Percentiles rank a stretch among this genome's conserved stretches.
Conservation (phyloP, 106 monocot species). For the Dioscorea zingiberensis region DNA sequence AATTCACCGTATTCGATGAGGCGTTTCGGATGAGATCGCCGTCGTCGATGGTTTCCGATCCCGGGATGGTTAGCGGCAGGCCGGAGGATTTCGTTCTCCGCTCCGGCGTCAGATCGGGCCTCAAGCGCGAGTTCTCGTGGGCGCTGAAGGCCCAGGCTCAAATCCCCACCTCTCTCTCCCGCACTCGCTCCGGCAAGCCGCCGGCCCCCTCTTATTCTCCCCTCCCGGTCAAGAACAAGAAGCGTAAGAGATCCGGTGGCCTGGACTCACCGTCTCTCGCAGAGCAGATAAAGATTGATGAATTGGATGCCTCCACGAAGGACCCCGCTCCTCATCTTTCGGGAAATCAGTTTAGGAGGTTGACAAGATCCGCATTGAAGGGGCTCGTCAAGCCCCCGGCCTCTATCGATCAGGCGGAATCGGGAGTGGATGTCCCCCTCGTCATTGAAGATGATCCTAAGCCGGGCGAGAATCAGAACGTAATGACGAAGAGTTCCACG, state of each 20-base stretch:
- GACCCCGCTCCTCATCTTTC: background rate
- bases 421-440: background rate
- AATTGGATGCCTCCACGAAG: slow-evolving; percentile 1
- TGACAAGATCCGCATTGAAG: slow-evolving; percentile 35
- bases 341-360: slow-evolving; percentile 10
- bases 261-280: background rate
- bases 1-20: background rate
- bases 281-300: background rate
- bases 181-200: slow-evolving; percentile 36
- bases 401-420: too few species aligned
- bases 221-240: background rate
- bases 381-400: background rate
- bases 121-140: slow-evolving; percentile 21
- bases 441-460: background rate
- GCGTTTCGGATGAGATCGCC: background rate
- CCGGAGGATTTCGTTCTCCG: slow-evolving; percentile 9
- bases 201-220: background rate
- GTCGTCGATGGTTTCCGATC: background rate
- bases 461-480: background rate
- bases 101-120: slow-evolving; percentile 17
- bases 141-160: slow-evolving; percentile 9
- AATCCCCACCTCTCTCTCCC: background rate
- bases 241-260: background rate
- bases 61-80: background rate
- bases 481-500: too few species aligned